Evolutionary conservation across 805 yeast genomes (phyloP).

Genomic region (Kazachstania viticola): DNA sequence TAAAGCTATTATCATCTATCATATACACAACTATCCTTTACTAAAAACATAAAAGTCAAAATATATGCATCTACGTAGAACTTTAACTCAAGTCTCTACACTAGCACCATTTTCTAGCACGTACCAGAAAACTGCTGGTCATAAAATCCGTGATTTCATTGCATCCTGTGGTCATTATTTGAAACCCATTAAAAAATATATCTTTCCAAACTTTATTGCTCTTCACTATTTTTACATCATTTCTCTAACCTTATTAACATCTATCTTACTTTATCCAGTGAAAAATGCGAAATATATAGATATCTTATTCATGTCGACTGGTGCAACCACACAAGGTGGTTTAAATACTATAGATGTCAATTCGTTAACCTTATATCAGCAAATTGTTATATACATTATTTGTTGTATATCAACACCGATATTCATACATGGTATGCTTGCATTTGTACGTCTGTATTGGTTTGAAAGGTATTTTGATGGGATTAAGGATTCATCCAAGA

Average conservation of each 20-base stretch:
- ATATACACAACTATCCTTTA: no score
- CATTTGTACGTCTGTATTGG: constrained; percentile 75
- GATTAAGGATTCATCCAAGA: constrained; percentile 65
- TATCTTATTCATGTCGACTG: constrained; percentile 61
- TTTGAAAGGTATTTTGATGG: constrained; percentile 79
- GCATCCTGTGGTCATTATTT: constrained; percentile 21
- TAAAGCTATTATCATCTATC: no score
- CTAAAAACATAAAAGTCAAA: no score
- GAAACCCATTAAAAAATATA: constrained; percentile 29
- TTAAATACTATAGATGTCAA: constrained; percentile 69
- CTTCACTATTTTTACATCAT: constrained; percentile 70
- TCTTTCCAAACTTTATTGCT: constrained; percentile 36
- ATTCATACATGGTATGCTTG: constrained; percentile 68
- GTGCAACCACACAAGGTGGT: constrained; percentile 87
- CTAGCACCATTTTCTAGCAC: constrained; percentile 15
- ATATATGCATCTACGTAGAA: constrained; percentile 9
- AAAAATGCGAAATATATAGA: constrained; percentile 60
- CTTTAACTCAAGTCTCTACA: constrained; percentile 19
- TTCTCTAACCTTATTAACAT: constrained; percentile 46
- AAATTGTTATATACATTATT: constrained; percentile 52
- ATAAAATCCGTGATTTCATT: constrained; percentile 29
- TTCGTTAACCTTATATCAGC: constrained; percentile 61
- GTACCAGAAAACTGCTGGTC: constrained; percentile 30
- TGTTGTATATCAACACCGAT: constrained; percentile 75
- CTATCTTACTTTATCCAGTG: constrained; percentile 70